A percentile compares a stretch with the other conserved stretches of the same genome.
These are phyloP conservation scores for Thuidium tamariscinum DNA, from an alignment of 225 moss, liverwort and hornwort species.

Conservation along the genomic window DNA sequence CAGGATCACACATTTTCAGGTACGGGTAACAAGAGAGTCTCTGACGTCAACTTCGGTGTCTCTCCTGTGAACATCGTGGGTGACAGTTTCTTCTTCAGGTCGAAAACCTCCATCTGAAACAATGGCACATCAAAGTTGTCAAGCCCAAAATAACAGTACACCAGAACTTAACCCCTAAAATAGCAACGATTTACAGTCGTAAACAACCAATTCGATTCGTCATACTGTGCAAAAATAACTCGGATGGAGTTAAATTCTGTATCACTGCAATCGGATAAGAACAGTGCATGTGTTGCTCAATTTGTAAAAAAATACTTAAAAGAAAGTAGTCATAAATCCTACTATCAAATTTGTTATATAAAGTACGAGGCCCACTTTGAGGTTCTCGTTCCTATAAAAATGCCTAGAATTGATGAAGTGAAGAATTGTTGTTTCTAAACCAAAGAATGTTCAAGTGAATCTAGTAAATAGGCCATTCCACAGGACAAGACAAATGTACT, in stretches of 20 bases:
- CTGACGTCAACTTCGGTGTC: not conserved
- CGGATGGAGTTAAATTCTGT: not conserved
- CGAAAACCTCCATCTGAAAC: slow-evolving; percentile 80
- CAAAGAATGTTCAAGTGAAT: not conserved
- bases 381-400: not conserved
- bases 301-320: not conserved
- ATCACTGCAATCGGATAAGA: not conserved
- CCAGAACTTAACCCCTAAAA: not conserved
- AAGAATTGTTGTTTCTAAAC: not conserved
- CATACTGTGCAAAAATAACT: not conserved
- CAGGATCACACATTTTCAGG: slow-evolving; percentile 18
- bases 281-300: not conserved
- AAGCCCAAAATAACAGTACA: not conserved
- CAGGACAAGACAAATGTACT: not conserved
- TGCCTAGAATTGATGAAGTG: not conserved
- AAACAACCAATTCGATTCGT: not conserved
- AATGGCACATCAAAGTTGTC: not conserved
- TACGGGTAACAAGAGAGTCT: slow-evolving; percentile 3
- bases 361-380: too few relatives aligned
- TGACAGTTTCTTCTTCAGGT: slow-evolving; percentile 63
- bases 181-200: not conserved
- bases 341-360: not conserved
- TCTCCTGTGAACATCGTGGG: slow-evolving; percentile 1
- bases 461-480: not conserved
- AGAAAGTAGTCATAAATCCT: not conserved